Evolutionary conservation across 108 stramenopile genomes (phyloP).

Genomic region (Nitzschia putrida): DNA sequence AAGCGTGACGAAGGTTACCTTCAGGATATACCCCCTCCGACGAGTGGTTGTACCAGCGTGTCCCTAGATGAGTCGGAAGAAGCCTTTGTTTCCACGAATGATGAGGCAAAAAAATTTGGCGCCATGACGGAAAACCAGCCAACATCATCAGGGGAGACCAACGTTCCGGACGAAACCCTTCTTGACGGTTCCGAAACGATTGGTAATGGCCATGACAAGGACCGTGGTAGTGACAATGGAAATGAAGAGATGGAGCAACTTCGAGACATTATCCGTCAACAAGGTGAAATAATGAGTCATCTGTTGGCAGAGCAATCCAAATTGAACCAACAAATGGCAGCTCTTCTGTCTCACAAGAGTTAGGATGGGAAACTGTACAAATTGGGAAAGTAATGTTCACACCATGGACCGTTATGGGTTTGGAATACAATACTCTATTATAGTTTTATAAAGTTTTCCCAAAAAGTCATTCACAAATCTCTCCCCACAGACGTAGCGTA

Average conservation of each 20-base stretch:
- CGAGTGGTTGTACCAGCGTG: no score
- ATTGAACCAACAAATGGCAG: background rate
- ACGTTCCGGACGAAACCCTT: no score
- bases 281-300: background rate
- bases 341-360: background rate
- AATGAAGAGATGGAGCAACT: background rate
- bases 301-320: conserved; percentile 3
- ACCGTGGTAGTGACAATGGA: background rate
- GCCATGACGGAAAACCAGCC: no score
- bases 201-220: background rate
- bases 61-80: no score
- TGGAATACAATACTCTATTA: background rate
- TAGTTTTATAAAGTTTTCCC: background rate
- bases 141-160: no score
- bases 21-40: no score
- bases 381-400: background rate
- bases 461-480: background rate
- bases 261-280: background rate
- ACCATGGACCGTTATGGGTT: background rate
- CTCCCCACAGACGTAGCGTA: background rate
- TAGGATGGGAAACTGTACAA: background rate
- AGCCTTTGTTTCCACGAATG: no score
- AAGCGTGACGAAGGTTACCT: no score
- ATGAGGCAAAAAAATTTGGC: no score
- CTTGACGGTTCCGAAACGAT: no score